Evolutionary conservation across 768 basidiomycete genomes (phyloP).

Genomic region (Tricholoma bakamatsutake): DNA sequence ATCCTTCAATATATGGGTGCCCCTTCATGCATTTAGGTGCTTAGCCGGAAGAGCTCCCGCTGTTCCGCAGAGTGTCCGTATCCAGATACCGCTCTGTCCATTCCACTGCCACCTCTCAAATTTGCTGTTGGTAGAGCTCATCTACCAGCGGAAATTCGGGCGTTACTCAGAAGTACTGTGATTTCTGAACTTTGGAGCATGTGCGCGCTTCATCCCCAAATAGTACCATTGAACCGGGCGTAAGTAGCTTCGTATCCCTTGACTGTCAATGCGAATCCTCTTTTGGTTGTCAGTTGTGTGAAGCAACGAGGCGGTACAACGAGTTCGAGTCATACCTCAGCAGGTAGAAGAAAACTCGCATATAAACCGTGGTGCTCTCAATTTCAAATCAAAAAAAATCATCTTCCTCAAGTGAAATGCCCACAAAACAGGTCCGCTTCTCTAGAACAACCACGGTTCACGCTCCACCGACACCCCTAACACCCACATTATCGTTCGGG

Average conservation of each 20-base stretch:
- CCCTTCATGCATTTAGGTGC: background rate
- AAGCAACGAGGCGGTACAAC: background rate
- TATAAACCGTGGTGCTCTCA: background rate
- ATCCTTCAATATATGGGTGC: background rate
- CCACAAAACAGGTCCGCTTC: constrained; percentile 20
- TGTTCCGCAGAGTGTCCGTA: background rate
- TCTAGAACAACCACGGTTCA: constrained; percentile 18
- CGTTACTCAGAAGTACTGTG: background rate
- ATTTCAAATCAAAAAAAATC: background rate
- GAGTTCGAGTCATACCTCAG: background rate
- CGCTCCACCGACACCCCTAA: constrained; percentile 4
- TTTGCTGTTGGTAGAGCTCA: background rate
- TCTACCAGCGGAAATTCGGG: background rate
- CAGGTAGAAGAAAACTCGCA: background rate
- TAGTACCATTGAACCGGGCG: background rate
- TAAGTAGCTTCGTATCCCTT: background rate
- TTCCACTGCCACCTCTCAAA: background rate
- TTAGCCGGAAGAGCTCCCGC: background rate
- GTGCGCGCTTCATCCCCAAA: background rate
- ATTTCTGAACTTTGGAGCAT: background rate
- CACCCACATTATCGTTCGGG: constrained; percentile 2
- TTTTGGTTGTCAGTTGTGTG: background rate
- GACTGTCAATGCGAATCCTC: background rate
- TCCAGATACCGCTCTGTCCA: background rate
- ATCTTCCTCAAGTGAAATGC: constrained; percentile 4